Conservation (phyloP, 2,329 filamentous ascomycete species). For the Fusarium musae region DNA sequence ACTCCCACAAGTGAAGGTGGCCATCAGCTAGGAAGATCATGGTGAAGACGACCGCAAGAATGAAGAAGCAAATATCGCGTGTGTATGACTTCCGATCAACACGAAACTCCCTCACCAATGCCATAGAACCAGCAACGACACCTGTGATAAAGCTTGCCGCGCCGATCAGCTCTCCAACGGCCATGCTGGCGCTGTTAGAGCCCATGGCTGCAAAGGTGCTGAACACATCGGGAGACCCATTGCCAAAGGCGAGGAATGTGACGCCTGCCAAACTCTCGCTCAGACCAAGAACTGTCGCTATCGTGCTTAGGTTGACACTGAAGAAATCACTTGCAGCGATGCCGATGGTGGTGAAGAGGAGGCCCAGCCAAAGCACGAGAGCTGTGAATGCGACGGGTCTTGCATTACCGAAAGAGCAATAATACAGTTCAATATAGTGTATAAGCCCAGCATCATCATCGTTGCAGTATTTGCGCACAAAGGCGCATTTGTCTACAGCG, state of each 20-base stretch:
- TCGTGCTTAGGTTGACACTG: slow-evolving; percentile 94
- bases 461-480: slow-evolving; percentile 81
- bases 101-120: slow-evolving; percentile 91
- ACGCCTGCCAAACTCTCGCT: slow-evolving; percentile 97
- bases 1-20: slow-evolving; percentile 87
- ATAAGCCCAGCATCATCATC: slow-evolving; percentile 92
- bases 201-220: slow-evolving; percentile 98
- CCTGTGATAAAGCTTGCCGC: slow-evolving; percentile 96
- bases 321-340: slow-evolving; percentile 99
- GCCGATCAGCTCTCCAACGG: slow-evolving; percentile 93
- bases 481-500: slow-evolving; percentile 84
- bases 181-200: slow-evolving; percentile 96
- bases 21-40: slow-evolving; percentile 90
- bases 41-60: slow-evolving; percentile 85
- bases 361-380: slow-evolving; percentile 82
- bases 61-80: slow-evolving; percentile 92
- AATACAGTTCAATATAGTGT: slow-evolving; percentile 90
- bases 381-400: slow-evolving; percentile 83
- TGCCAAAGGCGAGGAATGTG: slow-evolving; percentile 95
- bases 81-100: slow-evolving; percentile 91
- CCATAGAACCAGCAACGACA: slow-evolving; percentile 97
- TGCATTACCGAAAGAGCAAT: slow-evolving; percentile 76
- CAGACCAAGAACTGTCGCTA: slow-evolving; percentile 87
- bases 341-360: slow-evolving; percentile 96
- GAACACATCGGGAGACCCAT: slow-evolving; percentile 97